Base-by-base conservation (phyloP, 1,139 yeast genomes). In the Kurtzmaniella quercitrusa region DNA sequence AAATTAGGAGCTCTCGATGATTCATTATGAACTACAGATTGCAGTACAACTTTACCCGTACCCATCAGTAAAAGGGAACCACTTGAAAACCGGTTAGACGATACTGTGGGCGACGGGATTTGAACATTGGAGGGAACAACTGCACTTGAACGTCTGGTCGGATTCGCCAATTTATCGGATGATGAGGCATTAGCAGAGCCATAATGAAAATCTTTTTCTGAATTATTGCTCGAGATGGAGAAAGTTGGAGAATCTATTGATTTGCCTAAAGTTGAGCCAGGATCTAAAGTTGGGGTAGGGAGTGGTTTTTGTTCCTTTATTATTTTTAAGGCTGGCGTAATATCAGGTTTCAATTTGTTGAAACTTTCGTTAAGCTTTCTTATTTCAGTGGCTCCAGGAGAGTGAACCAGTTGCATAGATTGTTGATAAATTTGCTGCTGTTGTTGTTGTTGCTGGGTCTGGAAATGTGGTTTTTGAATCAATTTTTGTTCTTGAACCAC, bases 291-390 rank as follows among this genome's bases (percentile, higher is more conserved):
- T 3, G 84, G 83, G 0, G 80, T 74, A 0, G 84, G 84, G 33
- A 78, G 61, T 2, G 83, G 83, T 53, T 78, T 78, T 26, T 71
- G 66, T 46, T 78, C 82, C 47, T 78, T 78, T 15, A 76, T 57
- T 37, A 74, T 63, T 44, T 78, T 66, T 26, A 78, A 65, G 22
- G 78, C 70, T 0, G 83, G 83, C 37, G 75, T 65, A 51, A 78
- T 62, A 44, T 78, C 84, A 26, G 77, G 72, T 46, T 74, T 72
- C 47, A 78, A 59, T 51, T 73, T 70, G 38, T 62, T 62, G 51
- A 78, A 74, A 54, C 75, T 78, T 34, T 76, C 80, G 45, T 66
- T 68, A 41, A 78, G 59, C 45, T 56, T 61, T 46, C 64, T 67
- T 44, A 70, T 59, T 39, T 72, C 78, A 39, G 48, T 50, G 30